Evolutionary conservation across 2,329 filamentous ascomycete species (phyloP).

Genomic region (Stylonectria norvegica): DNA sequence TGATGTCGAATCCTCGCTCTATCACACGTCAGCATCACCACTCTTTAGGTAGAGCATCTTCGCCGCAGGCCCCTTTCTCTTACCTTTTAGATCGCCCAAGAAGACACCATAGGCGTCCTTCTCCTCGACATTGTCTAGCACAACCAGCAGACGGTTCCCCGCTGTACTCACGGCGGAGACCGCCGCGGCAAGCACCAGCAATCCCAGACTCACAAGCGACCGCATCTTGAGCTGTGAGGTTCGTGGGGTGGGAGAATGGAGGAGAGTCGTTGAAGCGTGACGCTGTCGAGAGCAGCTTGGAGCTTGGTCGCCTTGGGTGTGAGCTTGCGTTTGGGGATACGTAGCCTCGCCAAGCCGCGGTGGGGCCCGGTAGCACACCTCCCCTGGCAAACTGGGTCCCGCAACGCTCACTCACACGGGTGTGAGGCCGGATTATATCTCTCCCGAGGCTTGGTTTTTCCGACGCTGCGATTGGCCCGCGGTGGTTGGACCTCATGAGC

Average conservation of each 20-base stretch:
- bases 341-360: constrained; percentile 32
- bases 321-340: constrained; percentile 36
- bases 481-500: constrained; percentile 6
- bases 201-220: constrained; percentile 67
- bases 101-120: constrained; percentile 82
- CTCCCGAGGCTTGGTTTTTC: constrained; percentile 30
- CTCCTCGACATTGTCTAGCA: constrained; percentile 78
- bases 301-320: constrained; percentile 15
- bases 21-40: constrained; percentile 23
- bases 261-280: constrained; percentile 10
- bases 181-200: constrained; percentile 62
- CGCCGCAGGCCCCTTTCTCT: constrained; percentile 26
- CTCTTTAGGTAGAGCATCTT: no score
- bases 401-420: background rate
- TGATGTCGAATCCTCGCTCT: constrained; percentile 81
- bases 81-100: constrained; percentile 68
- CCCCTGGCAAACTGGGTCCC: background rate
- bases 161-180: constrained; percentile 75
- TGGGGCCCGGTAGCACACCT: constrained; percentile 8
- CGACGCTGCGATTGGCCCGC: constrained; percentile 26
- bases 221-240: constrained; percentile 52
- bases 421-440: constrained; percentile 22
- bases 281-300: constrained; percentile 24
- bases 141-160: constrained; percentile 77
- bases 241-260: background rate